Base-by-base conservation (phyloP, 2,329 filamentous ascomycete genomes). In the Trichoderma asperellum region DNA sequence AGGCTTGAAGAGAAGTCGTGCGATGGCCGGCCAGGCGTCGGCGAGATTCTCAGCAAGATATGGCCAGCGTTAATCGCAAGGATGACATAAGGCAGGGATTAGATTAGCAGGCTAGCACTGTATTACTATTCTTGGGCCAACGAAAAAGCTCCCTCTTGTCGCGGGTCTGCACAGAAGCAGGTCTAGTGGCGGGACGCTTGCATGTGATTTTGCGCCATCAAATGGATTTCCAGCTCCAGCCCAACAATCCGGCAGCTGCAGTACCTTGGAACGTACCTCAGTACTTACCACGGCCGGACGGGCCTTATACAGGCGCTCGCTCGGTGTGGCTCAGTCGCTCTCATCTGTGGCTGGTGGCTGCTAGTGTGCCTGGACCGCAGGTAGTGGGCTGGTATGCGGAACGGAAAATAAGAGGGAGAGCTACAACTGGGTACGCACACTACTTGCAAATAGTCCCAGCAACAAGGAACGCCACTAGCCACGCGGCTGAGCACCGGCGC, bases 1-100 rank as follows among this genome's bases (percentile, higher is more conserved):
- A 57, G 60, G 40, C 24, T 14, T 55, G 29, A 59, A 29, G 47
- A 37, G 61, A 55, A 43, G 21, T 60, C n/a, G 35, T 60, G 43
- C 14, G 16, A 52, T 61, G 43, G 47, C 47, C 32, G 47, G 47
- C 40, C 40, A 53, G 34, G 47, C 40, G 18, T 37, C 56, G 57
- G 56, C 65, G 56, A 68, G 65, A 66, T 49, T 49, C 21, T 40
- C 37, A 32, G 56, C 16, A 59, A 14, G 32, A n/a, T 55, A n/a
- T 34, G 49, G 35, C 43, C 52, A 64, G 40, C 60, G 32, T 34
- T 57, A 14, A 52, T 65, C 68, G 68, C 59, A 58, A 69, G 68
- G 70, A 71, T 71, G 70, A 71, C 70, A 70, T 71, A 71, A 70
- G 70, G 60, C 60, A 59, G 16, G 8, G 49, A 34, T 35, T 34